phyloP scores from a whole-genome alignment of 495 filamentous ascomycete species.

The Letharia columbiana region DNA sequence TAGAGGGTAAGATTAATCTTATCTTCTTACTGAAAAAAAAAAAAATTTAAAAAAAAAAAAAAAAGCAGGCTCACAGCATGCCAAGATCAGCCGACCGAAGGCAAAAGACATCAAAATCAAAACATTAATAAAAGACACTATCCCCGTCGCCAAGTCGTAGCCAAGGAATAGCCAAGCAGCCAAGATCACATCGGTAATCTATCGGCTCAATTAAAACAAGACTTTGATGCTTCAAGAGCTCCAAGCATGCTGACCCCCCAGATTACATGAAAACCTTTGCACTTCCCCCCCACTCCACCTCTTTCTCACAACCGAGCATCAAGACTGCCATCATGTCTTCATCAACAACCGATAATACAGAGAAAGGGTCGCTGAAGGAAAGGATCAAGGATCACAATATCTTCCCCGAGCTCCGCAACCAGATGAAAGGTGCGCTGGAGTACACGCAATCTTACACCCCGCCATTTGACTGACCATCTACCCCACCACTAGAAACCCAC shows the following conservation, averaged over 20 bases:
- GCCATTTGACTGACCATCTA: neutral
- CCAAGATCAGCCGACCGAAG: too few species aligned
- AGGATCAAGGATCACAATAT: conserved; percentile 16
- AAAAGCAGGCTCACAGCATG: too few species aligned
- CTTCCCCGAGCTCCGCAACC: conserved; percentile 15
- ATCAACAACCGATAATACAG: neutral
- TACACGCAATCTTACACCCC: neutral
- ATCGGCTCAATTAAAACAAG: neutral
- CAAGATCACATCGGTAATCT: conserved; percentile 2
- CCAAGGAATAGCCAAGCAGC: conserved; percentile 14
- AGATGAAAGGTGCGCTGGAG: conserved; percentile 11
- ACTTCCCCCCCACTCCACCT: neutral
- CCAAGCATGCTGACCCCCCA: neutral
- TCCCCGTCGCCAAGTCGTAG: conserved; percentile 4
- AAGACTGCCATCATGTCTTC: conserved; percentile 6
- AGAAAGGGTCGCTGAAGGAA: conserved; percentile 7
- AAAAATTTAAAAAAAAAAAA: too few species aligned
- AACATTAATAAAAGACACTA: too few species aligned
- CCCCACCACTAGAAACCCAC: conserved; percentile 27
- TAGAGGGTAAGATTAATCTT: too few species aligned
- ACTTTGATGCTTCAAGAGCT: neutral
- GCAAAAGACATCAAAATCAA: too few species aligned
- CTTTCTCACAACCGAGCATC: neutral
- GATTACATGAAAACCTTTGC: neutral
- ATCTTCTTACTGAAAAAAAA: too few species aligned